Base-by-base conservation (phyloP, 2,329 filamentous ascomycete species). In the Sarocladiaceae sp. region DNA sequence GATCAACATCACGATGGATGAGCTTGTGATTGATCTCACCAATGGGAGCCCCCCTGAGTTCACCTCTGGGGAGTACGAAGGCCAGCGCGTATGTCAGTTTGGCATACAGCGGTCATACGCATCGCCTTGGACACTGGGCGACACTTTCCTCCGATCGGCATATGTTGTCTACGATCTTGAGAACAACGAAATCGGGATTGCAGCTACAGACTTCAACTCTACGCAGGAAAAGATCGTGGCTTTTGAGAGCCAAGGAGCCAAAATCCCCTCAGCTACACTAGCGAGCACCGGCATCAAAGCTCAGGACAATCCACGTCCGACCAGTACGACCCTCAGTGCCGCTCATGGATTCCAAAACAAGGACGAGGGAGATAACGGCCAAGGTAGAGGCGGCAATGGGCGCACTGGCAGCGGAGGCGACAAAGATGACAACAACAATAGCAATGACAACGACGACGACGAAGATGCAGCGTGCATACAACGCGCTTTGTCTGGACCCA, bases 101-200 rank as follows among this genome's bases (percentile, higher is more conserved):
- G 78, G 79, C 31, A 73, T 82, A 46, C 69, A 76, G 52, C 74
- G 74, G 54, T 63, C 67, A 41, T 67, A 59, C 18, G 54, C 54
- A 18, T 49, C 58, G 2, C 60, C 68, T 0, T 75, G 61, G 50
- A 61, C 80, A 33, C 66, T 80, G 9, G 77, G 77, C 33, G 76
- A 78, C 52, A 76, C 72, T 0, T 80, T 81, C 55, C 58, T 80
- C 24, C 70, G 77, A 44, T 80, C 75, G 1, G 76, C 76, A 1
- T 81, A 80, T 48, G 72, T 80, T 5, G 75, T 80, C 6, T 80
- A 78, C 50, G 77, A 81, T 49, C 60, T 80, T 16, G 66, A 70
- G 42, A 80, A 80, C 58, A 74, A 78, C 55, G 63, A 79, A 53
- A 65, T 80, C 45, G 75, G 57, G 15, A 59, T 81, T 16, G 77